Percentiles rank a stretch among this genome's conserved stretches.
Conservation (phyloP, 768 basidiomycete genomes). For the Tylopilus rubrobrunneus region DNA sequence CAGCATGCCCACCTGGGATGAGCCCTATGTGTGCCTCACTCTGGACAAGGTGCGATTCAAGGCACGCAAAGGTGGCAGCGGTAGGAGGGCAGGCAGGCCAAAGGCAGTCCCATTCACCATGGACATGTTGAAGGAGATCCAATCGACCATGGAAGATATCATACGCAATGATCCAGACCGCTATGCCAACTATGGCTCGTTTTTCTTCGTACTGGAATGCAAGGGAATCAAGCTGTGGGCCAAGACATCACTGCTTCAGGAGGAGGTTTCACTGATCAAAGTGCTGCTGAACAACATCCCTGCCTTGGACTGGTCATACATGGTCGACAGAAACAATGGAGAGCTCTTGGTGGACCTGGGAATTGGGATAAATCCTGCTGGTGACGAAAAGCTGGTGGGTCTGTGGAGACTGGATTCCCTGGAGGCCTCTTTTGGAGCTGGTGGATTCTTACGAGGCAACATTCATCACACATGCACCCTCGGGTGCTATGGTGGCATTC, state of each 20-base stretch:
- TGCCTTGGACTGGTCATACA: neutral
- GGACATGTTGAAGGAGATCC: neutral
- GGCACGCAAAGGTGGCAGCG: neutral
- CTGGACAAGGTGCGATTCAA: constrained; percentile 6
- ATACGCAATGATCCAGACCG: neutral
- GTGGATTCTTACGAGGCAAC: neutral
- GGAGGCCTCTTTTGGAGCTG: neutral
- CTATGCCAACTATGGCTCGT: constrained; percentile 7
- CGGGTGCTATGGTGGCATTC: neutral
- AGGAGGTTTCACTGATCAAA: neutral
- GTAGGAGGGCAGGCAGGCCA: neutral
- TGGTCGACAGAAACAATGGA: neutral
- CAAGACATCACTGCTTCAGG: neutral
- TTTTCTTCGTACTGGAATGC: constrained; percentile 12
- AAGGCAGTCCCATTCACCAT: constrained; percentile 11
- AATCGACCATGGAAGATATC: constrained; percentile 3
- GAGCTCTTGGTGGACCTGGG: neutral
- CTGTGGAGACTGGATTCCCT: neutral
- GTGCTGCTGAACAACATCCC: neutral
- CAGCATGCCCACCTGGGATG: neutral
- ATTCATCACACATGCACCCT: neutral
- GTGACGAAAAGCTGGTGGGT: neutral
- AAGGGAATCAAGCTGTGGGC: constrained; percentile 1
- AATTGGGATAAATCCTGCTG: neutral
- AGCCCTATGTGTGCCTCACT: constrained; percentile 1